Percentiles rank a stretch among this genome's conserved stretches.
These are phyloP conservation scores for Cocos nucifera DNA, from an alignment of 176 grass and related monocot genomes.

Conservation along the genomic window DNA sequence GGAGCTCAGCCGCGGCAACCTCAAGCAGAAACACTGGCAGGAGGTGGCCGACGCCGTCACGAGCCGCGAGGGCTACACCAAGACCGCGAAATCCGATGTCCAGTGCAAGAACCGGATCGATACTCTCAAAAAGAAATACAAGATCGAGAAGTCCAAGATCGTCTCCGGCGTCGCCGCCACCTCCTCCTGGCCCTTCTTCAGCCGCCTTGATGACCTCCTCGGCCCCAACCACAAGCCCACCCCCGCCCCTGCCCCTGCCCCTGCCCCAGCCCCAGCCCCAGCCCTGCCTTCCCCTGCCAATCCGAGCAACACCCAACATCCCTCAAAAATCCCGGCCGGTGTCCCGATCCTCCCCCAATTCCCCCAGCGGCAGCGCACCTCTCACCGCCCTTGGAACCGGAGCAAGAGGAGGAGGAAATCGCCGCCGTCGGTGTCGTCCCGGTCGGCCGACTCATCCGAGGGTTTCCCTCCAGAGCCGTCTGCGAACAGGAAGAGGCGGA, in stretches of 20 bases:
- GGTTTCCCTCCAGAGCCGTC: not conserved
- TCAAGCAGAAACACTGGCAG: not conserved
- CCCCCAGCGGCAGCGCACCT: too few relatives aligned
- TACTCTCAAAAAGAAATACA: not conserved
- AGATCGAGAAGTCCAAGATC: not conserved
- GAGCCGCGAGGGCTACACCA: not conserved
- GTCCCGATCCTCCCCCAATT: too few relatives aligned
- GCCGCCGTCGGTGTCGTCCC: not conserved
- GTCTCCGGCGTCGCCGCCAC: not conserved
- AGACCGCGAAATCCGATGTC: not conserved
- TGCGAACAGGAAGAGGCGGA: not conserved
- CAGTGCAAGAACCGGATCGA: not conserved
- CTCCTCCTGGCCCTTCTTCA: not conserved
- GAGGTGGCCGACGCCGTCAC: not conserved
- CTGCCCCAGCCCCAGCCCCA: too few relatives aligned
- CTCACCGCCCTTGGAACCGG: too few relatives aligned
- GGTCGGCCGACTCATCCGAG: not conserved
- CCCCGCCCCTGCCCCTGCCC: too few relatives aligned
- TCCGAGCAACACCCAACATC: too few relatives aligned
- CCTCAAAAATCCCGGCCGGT: too few relatives aligned
- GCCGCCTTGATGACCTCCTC: not conserved
- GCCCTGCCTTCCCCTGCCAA: too few relatives aligned
- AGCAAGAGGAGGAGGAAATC: not conserved
- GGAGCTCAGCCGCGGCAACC: not conserved
- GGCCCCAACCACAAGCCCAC: not conserved